Percentiles rank a stretch among this genome's conserved stretches.
These are phyloP conservation scores for Medicago truncatula DNA, from an alignment of 306 rosid genomes.

Conservation along the genomic window MtrunA17r5.0-ANR NC_053049.1:47149501-47150000, in stretches of 20 bases:
- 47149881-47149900: background rate
- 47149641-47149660: slow-evolving; percentile 39
- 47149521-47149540: background rate
- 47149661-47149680: slow-evolving; percentile 50
- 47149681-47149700: slow-evolving; percentile 48
- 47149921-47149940: background rate
- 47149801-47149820: slow-evolving; percentile 80
- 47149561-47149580: slow-evolving; percentile 66
- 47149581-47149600: slow-evolving; percentile 53
- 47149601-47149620: slow-evolving; percentile 40
- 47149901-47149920: background rate
- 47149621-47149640: background rate
- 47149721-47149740: slow-evolving; percentile 57
- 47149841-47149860: slow-evolving; percentile 82
- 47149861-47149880: slow-evolving; percentile 80
- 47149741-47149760: slow-evolving; percentile 72
- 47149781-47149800: slow-evolving; percentile 82
- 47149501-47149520: background rate
- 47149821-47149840: slow-evolving; percentile 71
- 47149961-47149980: background rate
- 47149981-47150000: no score
- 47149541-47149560: slow-evolving; percentile 88
- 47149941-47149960: background rate
- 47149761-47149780: slow-evolving; percentile 75
- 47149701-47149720: slow-evolving; percentile 54